These are phyloP conservation scores for Themeda triandra DNA, from an alignment of 176 grass and related monocot species.

Conservation along the genomic window DNA sequence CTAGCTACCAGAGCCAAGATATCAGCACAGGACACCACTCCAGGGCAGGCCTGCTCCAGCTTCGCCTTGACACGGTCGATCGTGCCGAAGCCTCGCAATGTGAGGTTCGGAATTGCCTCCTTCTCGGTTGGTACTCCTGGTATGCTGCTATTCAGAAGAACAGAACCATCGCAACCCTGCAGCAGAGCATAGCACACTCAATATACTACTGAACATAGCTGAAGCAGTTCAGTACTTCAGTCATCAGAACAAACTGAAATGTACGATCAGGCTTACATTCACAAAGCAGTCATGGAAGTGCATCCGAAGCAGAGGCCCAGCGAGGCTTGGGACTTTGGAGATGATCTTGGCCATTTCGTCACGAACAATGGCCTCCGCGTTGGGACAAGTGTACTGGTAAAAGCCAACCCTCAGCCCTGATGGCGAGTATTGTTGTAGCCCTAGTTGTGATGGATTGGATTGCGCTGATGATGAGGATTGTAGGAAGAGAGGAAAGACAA, in stretches of 20 bases:
- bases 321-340: conserved; percentile 46
- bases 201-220: neutral
- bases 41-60: conserved; percentile 71
- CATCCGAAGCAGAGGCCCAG: conserved; percentile 69
- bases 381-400: conserved; percentile 65
- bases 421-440: conserved; percentile 9
- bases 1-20: conserved; percentile 72
- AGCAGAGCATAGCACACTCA: neutral
- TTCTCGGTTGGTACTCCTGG: conserved; percentile 51
- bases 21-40: conserved; percentile 86
- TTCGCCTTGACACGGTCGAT: conserved; percentile 77
- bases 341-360: conserved; percentile 58
- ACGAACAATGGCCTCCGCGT: conserved; percentile 59
- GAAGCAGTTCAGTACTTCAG: no score
- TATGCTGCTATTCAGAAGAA: conserved; percentile 56
- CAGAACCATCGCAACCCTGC: conserved; percentile 86
- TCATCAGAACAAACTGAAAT: neutral
- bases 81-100: conserved; percentile 62
- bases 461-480: conserved; percentile 29
- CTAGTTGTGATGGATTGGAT: conserved; percentile 34
- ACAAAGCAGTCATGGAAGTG: conserved; percentile 96
- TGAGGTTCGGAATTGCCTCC: conserved; percentile 58
- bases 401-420: conserved; percentile 58
- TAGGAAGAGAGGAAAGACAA: conserved; percentile 42
- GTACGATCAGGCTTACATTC: conserved; percentile 38